phyloP scores from a whole-genome alignment of 208 protist genomes.

The Leptomonas seymouri region DNA sequence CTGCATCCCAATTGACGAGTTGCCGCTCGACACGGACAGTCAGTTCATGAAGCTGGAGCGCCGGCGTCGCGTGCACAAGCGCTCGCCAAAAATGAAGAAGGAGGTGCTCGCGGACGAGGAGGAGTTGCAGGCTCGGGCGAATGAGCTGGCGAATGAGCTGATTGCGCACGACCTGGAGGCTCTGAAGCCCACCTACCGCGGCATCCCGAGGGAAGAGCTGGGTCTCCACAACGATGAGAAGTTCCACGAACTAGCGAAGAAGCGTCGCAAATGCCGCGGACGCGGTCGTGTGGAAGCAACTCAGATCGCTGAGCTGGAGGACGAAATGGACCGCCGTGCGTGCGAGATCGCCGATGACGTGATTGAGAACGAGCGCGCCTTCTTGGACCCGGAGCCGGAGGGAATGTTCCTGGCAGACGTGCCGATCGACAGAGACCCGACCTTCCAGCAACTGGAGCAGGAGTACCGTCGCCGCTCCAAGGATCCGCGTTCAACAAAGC shows the following conservation, averaged over 20 bases:
- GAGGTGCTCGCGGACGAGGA: conserved; percentile 57
- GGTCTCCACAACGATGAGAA: conserved; percentile 67
- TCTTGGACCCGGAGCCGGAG: conserved; percentile 82
- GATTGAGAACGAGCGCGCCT: conserved; percentile 69
- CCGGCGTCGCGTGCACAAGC: conserved; percentile 56
- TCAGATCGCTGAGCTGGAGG: conserved; percentile 68
- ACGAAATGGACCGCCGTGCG: conserved; percentile 73
- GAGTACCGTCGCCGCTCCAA: conserved; percentile 68
- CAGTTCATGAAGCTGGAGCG: conserved; percentile 63
- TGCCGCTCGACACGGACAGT: conserved; percentile 70
- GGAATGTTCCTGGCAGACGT: conserved; percentile 82
- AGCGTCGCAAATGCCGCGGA: conserved; percentile 36
- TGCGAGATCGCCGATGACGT: conserved; percentile 83
- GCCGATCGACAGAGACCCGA: conserved; percentile 76
- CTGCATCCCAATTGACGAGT: conserved; percentile 67
- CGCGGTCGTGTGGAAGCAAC: conserved; percentile 42
- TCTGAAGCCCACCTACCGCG: conserved; percentile 56
- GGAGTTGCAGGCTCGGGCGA: conserved; percentile 40
- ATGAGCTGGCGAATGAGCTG: conserved; percentile 67
- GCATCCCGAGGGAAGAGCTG: conserved; percentile 74
- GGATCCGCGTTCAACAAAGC: conserved; percentile 53
- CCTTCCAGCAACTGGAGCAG: conserved; percentile 70
- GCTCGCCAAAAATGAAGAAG: conserved; percentile 35
- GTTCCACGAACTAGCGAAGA: conserved; percentile 61
- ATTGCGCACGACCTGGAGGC: conserved; percentile 58